Percentiles rank a stretch among this genome's conserved stretches.
phyloP scores from a whole-genome alignment of 2,329 filamentous ascomycete genomes.

The Dendrostoma leiphaemia region DNA sequence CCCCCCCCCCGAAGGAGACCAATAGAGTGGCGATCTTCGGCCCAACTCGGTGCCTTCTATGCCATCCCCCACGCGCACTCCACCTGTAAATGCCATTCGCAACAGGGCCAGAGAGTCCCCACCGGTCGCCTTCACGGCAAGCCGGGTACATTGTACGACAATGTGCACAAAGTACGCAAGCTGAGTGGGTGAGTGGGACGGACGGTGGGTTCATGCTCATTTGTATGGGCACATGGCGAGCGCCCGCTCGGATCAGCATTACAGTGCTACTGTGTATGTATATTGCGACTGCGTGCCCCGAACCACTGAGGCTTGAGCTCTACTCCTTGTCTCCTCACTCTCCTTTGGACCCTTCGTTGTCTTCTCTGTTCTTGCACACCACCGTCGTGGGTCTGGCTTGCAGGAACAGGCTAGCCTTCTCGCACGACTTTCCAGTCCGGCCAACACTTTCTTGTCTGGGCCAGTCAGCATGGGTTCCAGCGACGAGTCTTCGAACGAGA shows the following conservation, averaged over 20 bases:
- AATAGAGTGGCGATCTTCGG: background rate
- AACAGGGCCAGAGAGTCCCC: background rate
- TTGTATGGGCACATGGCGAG: background rate
- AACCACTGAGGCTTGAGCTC: background rate
- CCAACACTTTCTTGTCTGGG: background rate
- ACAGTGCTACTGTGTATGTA: no score
- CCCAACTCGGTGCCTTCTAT: background rate
- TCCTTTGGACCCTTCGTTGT: background rate
- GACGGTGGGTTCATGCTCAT: background rate
- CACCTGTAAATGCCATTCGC: background rate
- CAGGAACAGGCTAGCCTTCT: background rate
- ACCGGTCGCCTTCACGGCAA: background rate
- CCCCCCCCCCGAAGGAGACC: background rate
- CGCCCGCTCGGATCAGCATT: background rate
- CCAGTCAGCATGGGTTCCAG: conserved; percentile 11
- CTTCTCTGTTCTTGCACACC: background rate
- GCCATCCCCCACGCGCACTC: conserved; percentile 1
- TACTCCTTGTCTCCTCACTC: background rate
- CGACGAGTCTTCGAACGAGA: conserved; percentile 12
- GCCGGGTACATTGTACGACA: background rate
- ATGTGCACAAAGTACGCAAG: background rate
- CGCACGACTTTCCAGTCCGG: background rate
- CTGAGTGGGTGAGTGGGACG: background rate
- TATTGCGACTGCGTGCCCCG: conserved; percentile 12
- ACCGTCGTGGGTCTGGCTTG: background rate